A percentile compares a stretch with the other conserved stretches of the same genome.
These are phyloP conservation scores for Neurospora africana DNA, from an alignment of 495 filamentous ascomycete genomes.

Conservation along the genomic window DNA sequence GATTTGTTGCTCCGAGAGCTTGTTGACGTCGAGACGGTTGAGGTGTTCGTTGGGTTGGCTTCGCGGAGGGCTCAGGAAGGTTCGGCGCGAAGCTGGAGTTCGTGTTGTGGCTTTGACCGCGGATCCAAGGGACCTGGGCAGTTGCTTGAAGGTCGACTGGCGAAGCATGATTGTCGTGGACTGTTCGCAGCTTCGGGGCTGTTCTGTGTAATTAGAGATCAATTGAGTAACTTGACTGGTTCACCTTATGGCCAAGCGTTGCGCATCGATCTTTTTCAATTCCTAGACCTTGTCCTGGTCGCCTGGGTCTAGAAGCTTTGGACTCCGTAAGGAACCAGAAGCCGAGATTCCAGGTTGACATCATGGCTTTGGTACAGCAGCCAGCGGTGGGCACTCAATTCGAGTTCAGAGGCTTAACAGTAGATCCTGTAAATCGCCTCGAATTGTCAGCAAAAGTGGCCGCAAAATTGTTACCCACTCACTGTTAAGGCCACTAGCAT, in stretches of 20 bases:
- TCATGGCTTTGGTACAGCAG: background rate
- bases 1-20: slow-evolving; percentile 27
- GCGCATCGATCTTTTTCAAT: background rate
- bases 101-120: background rate
- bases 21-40: slow-evolving; percentile 36
- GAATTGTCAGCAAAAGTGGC: background rate
- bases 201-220: background rate
- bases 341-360: background rate
- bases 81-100: slow-evolving; percentile 18
- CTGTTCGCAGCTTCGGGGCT: background rate
- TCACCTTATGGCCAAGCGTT: background rate
- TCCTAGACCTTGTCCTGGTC: background rate
- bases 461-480: too few species aligned
- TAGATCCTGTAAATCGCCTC: background rate
- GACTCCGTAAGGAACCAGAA: too few species aligned
- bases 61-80: slow-evolving; percentile 21
- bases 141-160: slow-evolving; percentile 12
- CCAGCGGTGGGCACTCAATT: background rate
- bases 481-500: background rate
- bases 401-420: background rate
- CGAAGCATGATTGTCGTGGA: slow-evolving; percentile 16
- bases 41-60: slow-evolving; percentile 27
- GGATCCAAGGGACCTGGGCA: slow-evolving; percentile 8
- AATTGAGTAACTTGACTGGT: background rate
- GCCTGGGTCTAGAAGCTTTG: background rate